Base-by-base conservation (phyloP, 1,139 yeast genomes). In the Nakaseomyces bracarensis region DNA sequence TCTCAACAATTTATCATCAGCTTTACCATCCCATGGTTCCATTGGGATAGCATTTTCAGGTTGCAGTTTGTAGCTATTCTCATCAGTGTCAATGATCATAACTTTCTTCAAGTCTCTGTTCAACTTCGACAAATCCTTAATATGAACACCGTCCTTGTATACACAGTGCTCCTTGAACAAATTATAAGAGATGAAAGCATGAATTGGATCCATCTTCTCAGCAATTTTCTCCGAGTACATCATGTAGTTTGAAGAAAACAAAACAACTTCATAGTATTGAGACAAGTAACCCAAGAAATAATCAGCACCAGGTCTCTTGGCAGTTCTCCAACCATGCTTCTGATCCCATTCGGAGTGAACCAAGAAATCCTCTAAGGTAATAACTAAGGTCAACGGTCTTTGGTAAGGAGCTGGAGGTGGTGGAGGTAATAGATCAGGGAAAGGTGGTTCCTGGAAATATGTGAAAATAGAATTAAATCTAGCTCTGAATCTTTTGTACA, bases 301-400 rank as follows among this genome's bases (percentile, higher is more conserved):
- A 66, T 93, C 98, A 49, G 86, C 79, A 46, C 98, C 99, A 35
- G 98, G 98, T 69, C 99, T 84, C 72, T 93, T 93, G 36, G 95
- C 97, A 16, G 97, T 91, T 69, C 95, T 80, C 99, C 99, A 91
- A 42, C 98, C 98, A 60, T 80, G 74, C 64, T 85, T 79, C 52
- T 87, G 79, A 46, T 84, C 77, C 98, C 98, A 91, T 48, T 82
- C 85, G 38, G 95, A 81, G 65, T 91, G 96, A 47, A 89, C 77
- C 61, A 91, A 74, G 48, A 91, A 70, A 60, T 91, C 98, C 54
- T 91, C 98, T 56, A 91, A 73, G 21, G 87, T 82, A 52, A 91
- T 67, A 4, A 91, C 96, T 53, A 91, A 71, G 3, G 99, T 91
- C 61, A 84, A 69, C 30, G 96, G 96, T 60, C 96, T 82, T 60